Evolutionary conservation across 2,329 filamentous ascomycete genomes (phyloP).

Genomic region (Pseudonectria foliicola): DNA sequence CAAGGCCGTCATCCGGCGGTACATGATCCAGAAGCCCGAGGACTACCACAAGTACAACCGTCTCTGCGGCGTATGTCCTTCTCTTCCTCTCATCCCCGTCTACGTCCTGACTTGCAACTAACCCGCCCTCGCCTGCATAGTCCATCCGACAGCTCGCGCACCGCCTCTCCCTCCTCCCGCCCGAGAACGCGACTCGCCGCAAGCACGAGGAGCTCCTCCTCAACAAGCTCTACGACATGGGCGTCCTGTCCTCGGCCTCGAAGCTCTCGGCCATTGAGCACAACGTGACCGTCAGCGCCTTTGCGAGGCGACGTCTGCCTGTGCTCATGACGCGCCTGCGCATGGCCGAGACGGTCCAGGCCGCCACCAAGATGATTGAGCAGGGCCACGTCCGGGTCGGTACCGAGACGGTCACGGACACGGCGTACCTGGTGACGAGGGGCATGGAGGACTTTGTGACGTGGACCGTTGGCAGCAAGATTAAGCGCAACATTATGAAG

Average conservation of each 20-base stretch:
- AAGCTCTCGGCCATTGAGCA: slow-evolving; percentile 82
- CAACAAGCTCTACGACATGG: slow-evolving; percentile 90
- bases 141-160: slow-evolving; percentile 88
- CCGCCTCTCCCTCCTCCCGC: slow-evolving; percentile 74
- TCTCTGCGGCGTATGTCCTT: slow-evolving; percentile 56
- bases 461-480: slow-evolving; percentile 93
- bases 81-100: slow-evolving; percentile 19
- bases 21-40: slow-evolving; percentile 83
- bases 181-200: slow-evolving; percentile 66
- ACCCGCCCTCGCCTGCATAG: slow-evolving; percentile 29
- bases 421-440: slow-evolving; percentile 80
- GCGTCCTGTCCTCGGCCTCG: slow-evolving; percentile 67
- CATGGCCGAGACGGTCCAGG: slow-evolving; percentile 88
- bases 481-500: slow-evolving; percentile 91
- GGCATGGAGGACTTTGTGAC: slow-evolving; percentile 95
- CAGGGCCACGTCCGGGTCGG: slow-evolving; percentile 90
- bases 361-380: slow-evolving; percentile 81
- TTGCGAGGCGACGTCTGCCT: slow-evolving; percentile 75
- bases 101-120: neutral
- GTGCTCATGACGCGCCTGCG: slow-evolving; percentile 85
- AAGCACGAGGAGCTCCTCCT: slow-evolving; percentile 84
- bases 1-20: slow-evolving; percentile 70
- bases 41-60: slow-evolving; percentile 68
- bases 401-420: slow-evolving; percentile 82
- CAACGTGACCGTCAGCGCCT: slow-evolving; percentile 79